Evolutionary conservation across 352 stramenopile species (phyloP).

Genomic region (Phytopythium vexans): DNA sequence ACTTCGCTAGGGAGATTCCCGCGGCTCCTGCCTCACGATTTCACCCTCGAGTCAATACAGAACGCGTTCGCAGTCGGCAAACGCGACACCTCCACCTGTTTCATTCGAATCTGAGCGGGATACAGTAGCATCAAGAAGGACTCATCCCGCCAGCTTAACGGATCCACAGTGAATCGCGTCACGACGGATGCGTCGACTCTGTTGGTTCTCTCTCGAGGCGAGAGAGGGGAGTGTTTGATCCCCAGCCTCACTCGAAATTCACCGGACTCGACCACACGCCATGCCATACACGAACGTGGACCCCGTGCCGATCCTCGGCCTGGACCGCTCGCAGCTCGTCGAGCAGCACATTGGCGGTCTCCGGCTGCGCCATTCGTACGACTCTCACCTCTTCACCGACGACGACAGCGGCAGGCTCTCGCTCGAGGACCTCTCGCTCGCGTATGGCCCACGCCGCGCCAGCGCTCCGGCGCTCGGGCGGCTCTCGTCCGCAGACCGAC

Average conservation of each 20-base stretch:
- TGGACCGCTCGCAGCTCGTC: background rate
- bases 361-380: slow-evolving; percentile 9
- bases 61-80: too few species aligned
- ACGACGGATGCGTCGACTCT: too few species aligned
- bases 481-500: background rate
- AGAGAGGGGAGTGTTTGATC: too few species aligned
- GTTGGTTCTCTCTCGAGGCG: too few species aligned
- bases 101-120: too few species aligned
- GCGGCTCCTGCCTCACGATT: too few species aligned
- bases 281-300: background rate
- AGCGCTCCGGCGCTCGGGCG: background rate
- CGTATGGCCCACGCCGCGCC: background rate
- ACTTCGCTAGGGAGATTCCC: too few species aligned
- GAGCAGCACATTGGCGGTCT: slow-evolving; percentile 7
- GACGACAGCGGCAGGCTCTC: background rate
- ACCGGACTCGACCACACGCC: background rate
- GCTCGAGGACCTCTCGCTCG: slow-evolving; percentile 1
- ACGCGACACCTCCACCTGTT: too few species aligned
- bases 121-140: too few species aligned
- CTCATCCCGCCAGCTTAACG: too few species aligned
- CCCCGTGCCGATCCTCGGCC: background rate
- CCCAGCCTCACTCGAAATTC: background rate
- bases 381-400: background rate
- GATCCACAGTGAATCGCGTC: too few species aligned
- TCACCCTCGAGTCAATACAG: too few species aligned